Conservation (phyloP, 495 filamentous ascomycete species). For the Evernia prunastri region DNA sequence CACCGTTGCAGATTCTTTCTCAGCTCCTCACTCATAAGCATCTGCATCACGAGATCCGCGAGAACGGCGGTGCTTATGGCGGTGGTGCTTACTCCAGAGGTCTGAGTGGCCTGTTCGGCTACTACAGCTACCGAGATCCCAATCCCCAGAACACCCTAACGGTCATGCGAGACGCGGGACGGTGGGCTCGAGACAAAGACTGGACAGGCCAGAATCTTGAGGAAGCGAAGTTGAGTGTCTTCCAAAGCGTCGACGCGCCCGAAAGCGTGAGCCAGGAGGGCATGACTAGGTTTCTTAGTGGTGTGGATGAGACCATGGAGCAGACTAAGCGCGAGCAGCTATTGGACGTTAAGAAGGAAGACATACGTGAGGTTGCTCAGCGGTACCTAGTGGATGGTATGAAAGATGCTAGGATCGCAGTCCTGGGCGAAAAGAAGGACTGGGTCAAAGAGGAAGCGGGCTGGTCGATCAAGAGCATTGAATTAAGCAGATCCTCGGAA, state of each 20-base stretch:
- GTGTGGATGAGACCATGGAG: conserved; percentile 82
- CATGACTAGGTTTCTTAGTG: conserved; percentile 74
- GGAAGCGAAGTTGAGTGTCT: conserved; percentile 91
- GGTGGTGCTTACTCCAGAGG: conserved; percentile 78
- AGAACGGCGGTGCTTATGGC: conserved; percentile 96
- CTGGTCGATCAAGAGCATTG: conserved; percentile 44
- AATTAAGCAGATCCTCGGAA: conserved; percentile 29
- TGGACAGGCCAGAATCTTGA: conserved; percentile 88
- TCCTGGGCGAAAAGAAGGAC: conserved; percentile 79
- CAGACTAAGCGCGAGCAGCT: conserved; percentile 79
- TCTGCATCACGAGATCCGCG: conserved; percentile 92
- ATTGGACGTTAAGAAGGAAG: conserved; percentile 75
- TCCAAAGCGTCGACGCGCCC: conserved; percentile 93
- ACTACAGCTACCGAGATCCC: conserved; percentile 96
- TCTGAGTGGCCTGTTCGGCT: conserved; percentile 79
- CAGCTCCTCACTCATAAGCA: conserved; percentile 96
- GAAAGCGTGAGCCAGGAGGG: conserved; percentile 82
- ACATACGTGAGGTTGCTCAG: conserved; percentile 76
- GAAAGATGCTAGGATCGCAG: conserved; percentile 50
- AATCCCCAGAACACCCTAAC: conserved; percentile 83
- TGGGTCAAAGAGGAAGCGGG: conserved; percentile 51
- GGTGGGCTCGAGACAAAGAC: conserved; percentile 72
- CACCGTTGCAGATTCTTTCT: conserved; percentile 77
- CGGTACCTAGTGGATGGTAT: conserved; percentile 71
- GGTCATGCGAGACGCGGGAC: conserved; percentile 76